Evolutionary conservation across 805 yeast genomes (phyloP), one percentile per base, ranked within the genome.

Genomic region (Lachancea dasiensis): DNA sequence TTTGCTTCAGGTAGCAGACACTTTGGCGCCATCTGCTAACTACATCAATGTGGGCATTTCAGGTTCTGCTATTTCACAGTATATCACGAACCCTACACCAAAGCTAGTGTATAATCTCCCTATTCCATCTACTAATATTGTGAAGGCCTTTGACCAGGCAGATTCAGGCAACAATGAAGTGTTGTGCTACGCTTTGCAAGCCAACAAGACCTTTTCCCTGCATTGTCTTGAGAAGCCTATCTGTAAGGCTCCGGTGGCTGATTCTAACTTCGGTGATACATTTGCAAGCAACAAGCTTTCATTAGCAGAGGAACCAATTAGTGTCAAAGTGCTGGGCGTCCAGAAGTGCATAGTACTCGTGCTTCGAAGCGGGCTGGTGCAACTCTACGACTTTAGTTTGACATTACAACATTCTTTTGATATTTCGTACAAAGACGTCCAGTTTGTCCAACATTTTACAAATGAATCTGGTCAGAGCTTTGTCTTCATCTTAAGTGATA

Each of bases 71-170:
- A 47, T 61, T 18, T 52, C 59, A 11, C 61, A 61, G 39, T 61
- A 56, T 40, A 40, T 60, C 7, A 48, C 60, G 11, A 60, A 61
- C 38, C 65, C 65, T 21, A 57, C 64, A 2, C 65, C 65, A 14
- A 61, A 54, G 34, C 41, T 59, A n/a, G 46, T 56, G 3, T 51
- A 50, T 23, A 57, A 54, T 36, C 40, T 50, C 16, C 51, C 65
- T 11, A 57, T 61, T 14, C 62, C 64, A 19, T 56, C 64, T 4
- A 60, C 62, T 3, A 54, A 51, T 26, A 45, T 50, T 26, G 56
- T 61, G 11, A 56, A 60, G n/a, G 58, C 63, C 2, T 60, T 59
- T 27, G 51, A 54, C 35, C 53, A 49, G 8, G 43, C 45, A 6
- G 46, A 46, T 22, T 28, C 34, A 30, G 8, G 38, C 45, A 14